Percentiles rank a stretch among this genome's conserved stretches.
These are phyloP conservation scores for Heritiera littoralis DNA, from an alignment of 345 rosid species.

Conservation along the genomic window DNA sequence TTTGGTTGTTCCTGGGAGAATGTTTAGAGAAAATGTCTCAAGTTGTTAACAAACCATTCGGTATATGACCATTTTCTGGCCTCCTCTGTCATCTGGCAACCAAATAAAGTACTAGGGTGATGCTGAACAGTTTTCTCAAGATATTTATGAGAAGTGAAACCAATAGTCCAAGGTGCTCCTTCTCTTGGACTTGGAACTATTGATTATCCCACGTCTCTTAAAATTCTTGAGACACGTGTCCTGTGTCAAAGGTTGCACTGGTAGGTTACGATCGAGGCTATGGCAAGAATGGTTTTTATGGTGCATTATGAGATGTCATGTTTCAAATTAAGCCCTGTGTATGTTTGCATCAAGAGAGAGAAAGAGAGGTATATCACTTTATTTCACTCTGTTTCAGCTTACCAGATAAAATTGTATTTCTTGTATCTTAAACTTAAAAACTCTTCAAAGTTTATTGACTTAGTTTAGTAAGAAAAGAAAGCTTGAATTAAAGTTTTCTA, in stretches of 20 bases:
- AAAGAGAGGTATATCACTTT: too few species aligned
- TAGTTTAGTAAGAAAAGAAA: neutral
- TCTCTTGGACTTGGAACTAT: slow-evolving; percentile 16
- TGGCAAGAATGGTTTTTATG: neutral
- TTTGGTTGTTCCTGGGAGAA: neutral
- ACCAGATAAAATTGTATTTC: neutral
- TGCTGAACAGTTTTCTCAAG: neutral
- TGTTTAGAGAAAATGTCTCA: neutral
- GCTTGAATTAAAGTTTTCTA: neutral
- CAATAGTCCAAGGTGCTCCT: neutral
- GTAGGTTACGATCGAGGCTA: neutral
- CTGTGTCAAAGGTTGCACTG: neutral
- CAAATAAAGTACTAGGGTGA: neutral
- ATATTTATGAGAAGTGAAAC: neutral
- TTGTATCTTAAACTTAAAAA: neutral
- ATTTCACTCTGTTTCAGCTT: neutral
- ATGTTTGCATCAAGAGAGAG: neutral
- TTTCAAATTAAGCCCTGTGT: neutral
- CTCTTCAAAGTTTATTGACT: neutral
- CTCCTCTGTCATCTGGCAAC: neutral
- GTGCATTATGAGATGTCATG: neutral
- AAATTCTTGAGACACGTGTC: neutral
- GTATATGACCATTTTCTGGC: neutral
- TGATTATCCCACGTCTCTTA: neutral
- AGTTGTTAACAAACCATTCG: neutral